phyloP scores from a whole-genome alignment of 179 eudicot genomes.

The Dionaea muscipula region DNA sequence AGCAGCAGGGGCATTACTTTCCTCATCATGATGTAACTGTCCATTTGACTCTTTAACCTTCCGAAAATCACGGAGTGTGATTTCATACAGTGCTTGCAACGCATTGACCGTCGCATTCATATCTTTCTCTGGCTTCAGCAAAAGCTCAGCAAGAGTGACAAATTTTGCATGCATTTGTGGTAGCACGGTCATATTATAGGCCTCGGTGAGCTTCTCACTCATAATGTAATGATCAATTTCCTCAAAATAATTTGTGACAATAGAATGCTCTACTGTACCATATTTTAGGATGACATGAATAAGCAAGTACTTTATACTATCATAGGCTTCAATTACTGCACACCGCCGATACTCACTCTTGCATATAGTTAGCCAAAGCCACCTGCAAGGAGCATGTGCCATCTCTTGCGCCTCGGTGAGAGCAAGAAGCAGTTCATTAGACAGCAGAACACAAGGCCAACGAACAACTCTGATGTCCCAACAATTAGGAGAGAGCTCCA shows the following conservation, averaged over 20 bases:
- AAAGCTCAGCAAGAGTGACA: constrained; percentile 47
- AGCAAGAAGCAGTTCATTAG: constrained; percentile 81
- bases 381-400: constrained; percentile 30
- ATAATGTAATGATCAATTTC: constrained; percentile 45
- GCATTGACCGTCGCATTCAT: constrained; percentile 36
- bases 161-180: constrained; percentile 42
- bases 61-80: constrained; percentile 54
- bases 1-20: constrained; percentile 38
- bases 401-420: constrained; percentile 55
- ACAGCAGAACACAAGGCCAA: constrained; percentile 82
- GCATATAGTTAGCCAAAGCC: constrained; percentile 64
- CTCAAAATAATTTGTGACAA: constrained; percentile 35
- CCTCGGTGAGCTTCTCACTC: constrained; percentile 32
- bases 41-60: constrained; percentile 25
- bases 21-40: constrained; percentile 36
- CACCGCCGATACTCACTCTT: constrained; percentile 80
- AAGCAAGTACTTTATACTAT: constrained; percentile 55
- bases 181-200: constrained; percentile 36
- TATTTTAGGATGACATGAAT: constrained; percentile 42
- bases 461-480: constrained; percentile 84
- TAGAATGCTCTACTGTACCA: constrained; percentile 52
- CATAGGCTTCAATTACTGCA: constrained; percentile 78
- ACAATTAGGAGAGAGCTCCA: constrained; percentile 69
- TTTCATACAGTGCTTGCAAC: constrained; percentile 70
- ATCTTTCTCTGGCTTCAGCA: constrained; percentile 38